Evolutionary conservation across 805 yeast genomes (phyloP).

Genomic region (Diddensiella transvaalensis): DNA sequence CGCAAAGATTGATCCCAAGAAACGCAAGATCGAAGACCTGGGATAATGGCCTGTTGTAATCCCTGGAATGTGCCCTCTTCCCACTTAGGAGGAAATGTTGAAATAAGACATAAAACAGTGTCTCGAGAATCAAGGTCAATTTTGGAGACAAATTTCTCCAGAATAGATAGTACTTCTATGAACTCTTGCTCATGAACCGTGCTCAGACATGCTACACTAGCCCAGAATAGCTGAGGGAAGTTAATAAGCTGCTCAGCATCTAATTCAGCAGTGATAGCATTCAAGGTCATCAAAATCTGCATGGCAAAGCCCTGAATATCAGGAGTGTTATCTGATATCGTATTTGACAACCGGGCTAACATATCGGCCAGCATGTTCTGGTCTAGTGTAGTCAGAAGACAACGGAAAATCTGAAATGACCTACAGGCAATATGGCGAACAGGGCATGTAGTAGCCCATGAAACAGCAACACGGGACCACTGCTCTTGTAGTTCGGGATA

Average conservation of each 20-base stretch:
- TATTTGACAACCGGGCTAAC: slow-evolving; percentile 88
- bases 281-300: slow-evolving; percentile 94
- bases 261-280: slow-evolving; percentile 85
- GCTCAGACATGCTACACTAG: slow-evolving; percentile 83
- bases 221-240: slow-evolving; percentile 95
- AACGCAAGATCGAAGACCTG: slow-evolving; percentile 77
- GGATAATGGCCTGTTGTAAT: slow-evolving; percentile 69
- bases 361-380: slow-evolving; percentile 87
- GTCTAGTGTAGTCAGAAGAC: slow-evolving; percentile 75
- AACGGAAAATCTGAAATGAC: slow-evolving; percentile 88
- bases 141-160: slow-evolving; percentile 78
- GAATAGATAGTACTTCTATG: slow-evolving; percentile 76
- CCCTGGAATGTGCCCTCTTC: slow-evolving; percentile 94
- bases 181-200: slow-evolving; percentile 93
- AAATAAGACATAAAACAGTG: slow-evolving; percentile 74
- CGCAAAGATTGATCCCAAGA: slow-evolving; percentile 75
- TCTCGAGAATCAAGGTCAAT: slow-evolving; percentile 83
- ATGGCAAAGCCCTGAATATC: slow-evolving; percentile 96
- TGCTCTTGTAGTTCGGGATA: slow-evolving; percentile 58
- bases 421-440: slow-evolving; percentile 96
- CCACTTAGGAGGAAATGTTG: slow-evolving; percentile 94
- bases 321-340: slow-evolving; percentile 80
- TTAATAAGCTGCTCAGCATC: slow-evolving; percentile 74
- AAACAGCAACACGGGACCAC: slow-evolving; percentile 80
- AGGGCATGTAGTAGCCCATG: slow-evolving; percentile 97